These are phyloP conservation scores for Pugionium cornutum DNA, from an alignment of 345 rosid genomes.

Conservation along the genomic window DNA sequence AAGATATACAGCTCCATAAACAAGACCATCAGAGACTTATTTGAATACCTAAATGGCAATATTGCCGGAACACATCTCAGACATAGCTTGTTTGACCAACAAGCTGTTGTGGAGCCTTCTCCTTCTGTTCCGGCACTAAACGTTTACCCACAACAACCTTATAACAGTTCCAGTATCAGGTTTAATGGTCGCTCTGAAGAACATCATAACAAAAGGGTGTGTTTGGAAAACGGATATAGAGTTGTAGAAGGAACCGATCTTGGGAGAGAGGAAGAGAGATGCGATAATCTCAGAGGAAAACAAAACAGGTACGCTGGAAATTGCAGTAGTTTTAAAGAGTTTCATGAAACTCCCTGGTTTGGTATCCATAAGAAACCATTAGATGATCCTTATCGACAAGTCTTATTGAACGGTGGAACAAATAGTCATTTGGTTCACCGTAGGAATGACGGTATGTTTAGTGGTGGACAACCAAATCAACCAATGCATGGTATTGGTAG, in stretches of 20 bases:
- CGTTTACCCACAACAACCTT: slow-evolving; percentile 20
- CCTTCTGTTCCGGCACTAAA: slow-evolving; percentile 1
- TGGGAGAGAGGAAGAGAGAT: not conserved
- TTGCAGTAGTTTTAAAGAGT: not conserved
- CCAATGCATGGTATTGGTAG: not conserved
- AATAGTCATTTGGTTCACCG: slow-evolving; percentile 15
- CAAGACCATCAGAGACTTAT: slow-evolving; percentile 33
- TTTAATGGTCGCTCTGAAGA: not conserved
- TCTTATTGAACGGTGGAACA: not conserved
- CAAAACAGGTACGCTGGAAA: not conserved
- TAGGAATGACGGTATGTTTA: slow-evolving; percentile 17
- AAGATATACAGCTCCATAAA: slow-evolving; percentile 45
- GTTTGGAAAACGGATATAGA: slow-evolving; percentile 7
- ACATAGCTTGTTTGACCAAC: slow-evolving; percentile 41
- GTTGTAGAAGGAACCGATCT: not conserved
- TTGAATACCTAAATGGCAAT: slow-evolving; percentile 40
- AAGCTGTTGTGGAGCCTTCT: slow-evolving; percentile 9
- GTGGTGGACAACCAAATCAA: slow-evolving; percentile 7
- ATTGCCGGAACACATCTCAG: slow-evolving; percentile 31
- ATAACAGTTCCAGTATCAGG: not conserved
- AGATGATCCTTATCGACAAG: slow-evolving; percentile 14
- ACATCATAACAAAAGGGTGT: slow-evolving; percentile 11
- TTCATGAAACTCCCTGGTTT: not conserved
- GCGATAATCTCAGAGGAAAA: not conserved
- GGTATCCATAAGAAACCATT: not conserved